Evolutionary conservation across 371 early-diverging fungal species (phyloP), one percentile per base, ranked within the genome.

Genomic region (Vairimorpha apis): DNA sequence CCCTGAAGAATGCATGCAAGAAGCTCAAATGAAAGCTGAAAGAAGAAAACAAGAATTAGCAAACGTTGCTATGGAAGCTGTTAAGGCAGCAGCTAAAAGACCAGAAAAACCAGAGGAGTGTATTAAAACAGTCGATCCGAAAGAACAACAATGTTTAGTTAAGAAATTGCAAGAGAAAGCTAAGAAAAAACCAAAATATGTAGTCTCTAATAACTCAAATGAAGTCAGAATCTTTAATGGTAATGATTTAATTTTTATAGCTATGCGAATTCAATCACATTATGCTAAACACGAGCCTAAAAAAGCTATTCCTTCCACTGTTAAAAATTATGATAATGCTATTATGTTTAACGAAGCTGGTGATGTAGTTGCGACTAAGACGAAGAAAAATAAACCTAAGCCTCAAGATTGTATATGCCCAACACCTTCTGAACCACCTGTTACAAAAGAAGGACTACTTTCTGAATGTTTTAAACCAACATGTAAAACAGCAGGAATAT

Each of bases 341-440:
- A 16, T 35, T 63, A 43, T 63, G 18, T 43, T 63, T 25, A 63
- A 63, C 29, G 63, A 32, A n/a, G 16, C 4, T 41, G 63, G 63
- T 63, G 44, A 63, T 7, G 63, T 43, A 27, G 16, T 63, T 14
- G 27, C 63, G 23, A 41, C 63, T 13, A 63, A 63, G n/a, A 32
- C 33, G 29, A 12, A n/a, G 1, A 63, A 18, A 63, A 29, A 16
- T 1, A 63, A 41, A 27, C n/a, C n/a, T n/a, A 38, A 38, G 13
- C 18, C 25, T 10, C 27, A 1, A 1, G n/a, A 43, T 7, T 63
- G 63, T 43, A 63, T 63, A 43, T 63, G 63, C 43, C 63, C 63
- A 13, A 8, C 8, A 27, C 1, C 8, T 16, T 5, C 8, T 43
- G 13, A 7, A 27, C 63, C 7, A 43, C 63, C 38, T 25, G 12